Percentiles rank a stretch among this genome's conserved stretches.
Conservation (phyloP, 192 early-diverging fungal genomes). For the Obelidium mucronatum region DNA sequence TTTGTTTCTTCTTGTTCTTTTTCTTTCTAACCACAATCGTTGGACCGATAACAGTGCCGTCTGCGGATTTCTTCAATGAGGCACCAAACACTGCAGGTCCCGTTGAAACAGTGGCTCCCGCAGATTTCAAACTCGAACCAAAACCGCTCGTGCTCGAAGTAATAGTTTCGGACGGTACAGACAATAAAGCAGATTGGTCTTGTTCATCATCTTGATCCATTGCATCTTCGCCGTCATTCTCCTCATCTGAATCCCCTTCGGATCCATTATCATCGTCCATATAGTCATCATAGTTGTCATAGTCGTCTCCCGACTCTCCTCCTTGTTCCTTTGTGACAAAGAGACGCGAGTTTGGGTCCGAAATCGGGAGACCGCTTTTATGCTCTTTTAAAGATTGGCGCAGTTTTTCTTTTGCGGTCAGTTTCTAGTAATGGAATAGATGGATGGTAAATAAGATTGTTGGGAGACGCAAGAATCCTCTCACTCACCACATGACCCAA, state of each 20-base stretch:
- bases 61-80: conserved; percentile 34
- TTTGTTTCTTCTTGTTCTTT: conserved; percentile 47
- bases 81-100: conserved; percentile 38
- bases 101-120: conserved; percentile 2
- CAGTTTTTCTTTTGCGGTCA: conserved; percentile 53
- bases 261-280: conserved; percentile 27
- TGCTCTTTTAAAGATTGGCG: conserved; percentile 54
- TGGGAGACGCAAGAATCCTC: background rate
- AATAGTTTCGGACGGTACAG: background rate
- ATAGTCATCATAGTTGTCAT: conserved; percentile 26
- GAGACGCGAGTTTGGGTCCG: conserved; percentile 41
- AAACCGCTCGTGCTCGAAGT: conserved; percentile 20
- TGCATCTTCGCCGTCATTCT: background rate
- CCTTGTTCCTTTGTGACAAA: conserved; percentile 44
- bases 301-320: conserved; percentile 3
- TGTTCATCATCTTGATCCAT: background rate
- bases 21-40: conserved; percentile 45
- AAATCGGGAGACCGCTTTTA: conserved; percentile 44
- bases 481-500: conserved; percentile 44
- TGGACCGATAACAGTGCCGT: conserved; percentile 7
- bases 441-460: conserved; percentile 4
- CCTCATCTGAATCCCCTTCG: conserved; percentile 4
- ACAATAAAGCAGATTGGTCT: background rate
- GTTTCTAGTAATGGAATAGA: conserved; percentile 37
- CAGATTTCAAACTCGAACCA: conserved; percentile 29